phyloP scores from a whole-genome alignment of 1,284 basidiomycete species.

The Mycena citricolor region DNA sequence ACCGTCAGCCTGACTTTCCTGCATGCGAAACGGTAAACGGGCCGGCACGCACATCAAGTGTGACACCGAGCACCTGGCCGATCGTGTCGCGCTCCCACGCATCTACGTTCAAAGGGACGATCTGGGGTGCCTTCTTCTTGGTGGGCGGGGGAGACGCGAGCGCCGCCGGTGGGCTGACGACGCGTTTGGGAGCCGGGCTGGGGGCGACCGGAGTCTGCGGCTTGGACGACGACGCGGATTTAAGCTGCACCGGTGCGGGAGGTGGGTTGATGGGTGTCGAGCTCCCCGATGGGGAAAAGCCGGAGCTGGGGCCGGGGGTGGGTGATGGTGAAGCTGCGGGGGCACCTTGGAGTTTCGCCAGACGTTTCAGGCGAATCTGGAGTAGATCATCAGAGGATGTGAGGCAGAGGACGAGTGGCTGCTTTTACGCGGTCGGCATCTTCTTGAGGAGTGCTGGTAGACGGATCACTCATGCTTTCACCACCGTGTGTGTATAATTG shows the following conservation, averaged over 20 bases:
- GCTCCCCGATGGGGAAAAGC: constrained; percentile 21
- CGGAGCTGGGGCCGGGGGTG: constrained; percentile 26
- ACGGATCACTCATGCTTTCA: constrained; percentile 45
- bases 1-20: too few species aligned
- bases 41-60: constrained; percentile 67
- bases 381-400: background rate
- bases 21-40: too few species aligned
- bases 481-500: constrained; percentile 7
- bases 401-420: constrained; percentile 8
- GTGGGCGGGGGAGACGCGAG: constrained; percentile 37
- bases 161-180: constrained; percentile 31
- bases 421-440: constrained; percentile 73
- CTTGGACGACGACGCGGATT: constrained; percentile 16
- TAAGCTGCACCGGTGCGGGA: constrained; percentile 22
- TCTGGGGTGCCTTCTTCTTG: constrained; percentile 50
- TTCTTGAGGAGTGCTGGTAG: constrained; percentile 49
- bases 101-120: constrained; percentile 45
- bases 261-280: constrained; percentile 21
- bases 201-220: constrained; percentile 35
- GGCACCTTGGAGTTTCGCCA: constrained; percentile 70
- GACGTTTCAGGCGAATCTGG: constrained; percentile 85
- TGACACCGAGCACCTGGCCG: constrained; percentile 71
- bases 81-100: constrained; percentile 78
- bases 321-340: constrained; percentile 35
- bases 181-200: constrained; percentile 32